Evolutionary conservation across 2,329 filamentous ascomycete genomes (phyloP), one percentile per base, ranked within the genome.

Genomic region (Sclerotinia glacialis): DNA sequence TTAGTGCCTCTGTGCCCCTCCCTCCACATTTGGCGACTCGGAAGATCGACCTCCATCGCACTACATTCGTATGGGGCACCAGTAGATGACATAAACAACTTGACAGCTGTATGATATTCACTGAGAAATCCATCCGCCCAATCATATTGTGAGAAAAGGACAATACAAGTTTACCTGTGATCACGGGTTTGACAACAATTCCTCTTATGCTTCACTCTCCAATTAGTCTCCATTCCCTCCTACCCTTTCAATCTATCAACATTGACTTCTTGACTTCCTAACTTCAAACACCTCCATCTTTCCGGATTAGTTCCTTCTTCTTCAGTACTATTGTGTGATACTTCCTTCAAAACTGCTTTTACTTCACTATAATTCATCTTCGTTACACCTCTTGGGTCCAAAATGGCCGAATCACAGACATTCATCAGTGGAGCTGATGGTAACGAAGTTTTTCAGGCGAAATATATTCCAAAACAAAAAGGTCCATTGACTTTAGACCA

Each of bases 391-490:
- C 5, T 3, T 16, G 3, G 14, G 21, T 47, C 18, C 9, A 65
- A 59, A 6, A 65, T 65, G 63, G 16, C 42, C 0, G 52, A 37
- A 16, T 9, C 70, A 62, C 64, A 70, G 37, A 67, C 67, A 26
- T 71, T 70, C 65, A 71, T 72, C 61, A 75, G 70, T 66, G 67
- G 68, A 21, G 68, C 73, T n/a, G 74, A 75, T 67, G 74, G 72
- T 34, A 74, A 74, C 65, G 74, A 75, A 54, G 71, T 75, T 60
- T 75, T 76, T 60, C 74, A 76, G 65, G 71, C 71, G 21, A 67
- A 72, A 55, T 75, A 74, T 61, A 77, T 77, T 59, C 73, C 74
- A 21, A 73, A 72, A 42, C 75, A 76, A 67, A 76, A 75, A 65
- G 64, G 63, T 18, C 69, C 69, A 67, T 69, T 69, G 34, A 26